Evolutionary conservation across 177 flowering plant genomes (phyloP), one percentile per base, ranked within the genome.

Genomic region (Telopea speciosissima): DNA sequence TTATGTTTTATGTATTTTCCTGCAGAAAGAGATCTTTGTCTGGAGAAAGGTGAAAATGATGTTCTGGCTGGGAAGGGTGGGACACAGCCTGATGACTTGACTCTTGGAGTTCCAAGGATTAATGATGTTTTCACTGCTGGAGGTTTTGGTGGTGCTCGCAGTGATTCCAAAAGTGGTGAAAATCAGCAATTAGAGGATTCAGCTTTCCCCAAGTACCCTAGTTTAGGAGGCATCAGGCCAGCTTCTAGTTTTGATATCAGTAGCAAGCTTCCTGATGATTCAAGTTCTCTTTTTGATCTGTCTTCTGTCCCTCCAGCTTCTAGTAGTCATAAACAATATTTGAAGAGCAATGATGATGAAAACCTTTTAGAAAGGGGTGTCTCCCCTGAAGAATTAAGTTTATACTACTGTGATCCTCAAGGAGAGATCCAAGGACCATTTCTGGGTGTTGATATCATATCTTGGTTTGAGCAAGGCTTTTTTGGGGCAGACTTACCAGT

Each of bases 401-500:
- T 89, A 68, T 84, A 62, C 67, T 89, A 89, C 69, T 73, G 81
- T 72, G 94, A 89, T 83, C 94, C 94, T 74, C 90, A 85, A 73
- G 94, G 94, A 23, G 84, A 75, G 22, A 81, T 80, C 56, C 94
- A 89, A 78, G 94, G 94, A 2, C 94, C 94, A 24, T 89, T 82
- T 75, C 81, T 84, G 56, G 91, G 88, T 49, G 79, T 78, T 64
- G 94, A 89, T 71, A 85, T 89, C 72, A 80, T 88, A 60, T 80
- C 83, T 23, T 89, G 94, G 94, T 88, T 85, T 75, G 86, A 88
- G 40, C 89, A 88, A 81, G 91, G 94, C 1, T 89, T 83, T 74
- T 89, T 89, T 78, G 91, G 94, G 13, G 70, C 76, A 33, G 91
- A 88, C 67, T 79, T 89, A 87, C 96, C 85, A 0, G 97, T 95